phyloP scores from a whole-genome alignment of 805 yeast species.

The Yarrowia sp. region DNA sequence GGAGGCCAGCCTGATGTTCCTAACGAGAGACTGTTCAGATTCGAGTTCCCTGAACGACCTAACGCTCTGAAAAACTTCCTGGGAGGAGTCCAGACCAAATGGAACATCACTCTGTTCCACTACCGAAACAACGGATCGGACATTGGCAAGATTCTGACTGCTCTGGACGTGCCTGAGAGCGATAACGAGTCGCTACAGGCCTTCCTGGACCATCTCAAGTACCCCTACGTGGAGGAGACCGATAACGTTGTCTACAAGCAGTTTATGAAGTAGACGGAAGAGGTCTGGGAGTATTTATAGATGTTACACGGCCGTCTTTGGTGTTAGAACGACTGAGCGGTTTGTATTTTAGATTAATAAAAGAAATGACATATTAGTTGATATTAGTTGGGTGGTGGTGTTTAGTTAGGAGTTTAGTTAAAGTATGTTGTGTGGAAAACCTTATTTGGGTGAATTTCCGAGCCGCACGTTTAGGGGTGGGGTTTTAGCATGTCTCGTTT shows the following conservation, averaged over 20 bases:
- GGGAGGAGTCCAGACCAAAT: slow-evolving; percentile 63
- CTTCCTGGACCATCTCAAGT: slow-evolving; percentile 71
- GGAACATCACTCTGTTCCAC: slow-evolving; percentile 95
- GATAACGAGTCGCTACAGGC: slow-evolving; percentile 62
- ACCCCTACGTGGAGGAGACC: slow-evolving; percentile 75
- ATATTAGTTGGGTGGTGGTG: no score
- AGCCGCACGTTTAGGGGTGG: no score
- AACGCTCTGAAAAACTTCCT: slow-evolving; percentile 87
- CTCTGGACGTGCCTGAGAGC: slow-evolving; percentile 76
- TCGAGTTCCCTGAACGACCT: slow-evolving; percentile 97
- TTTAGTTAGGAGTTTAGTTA: no score
- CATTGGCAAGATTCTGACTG: slow-evolving; percentile 88
- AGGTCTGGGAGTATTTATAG: no score
- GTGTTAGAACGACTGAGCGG: no score
- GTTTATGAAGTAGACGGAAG: slow-evolving; percentile 52
- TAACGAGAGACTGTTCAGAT: slow-evolving; percentile 74
- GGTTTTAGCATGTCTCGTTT: no score
- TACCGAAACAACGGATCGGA: slow-evolving; percentile 97
- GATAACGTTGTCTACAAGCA: slow-evolving; percentile 81
- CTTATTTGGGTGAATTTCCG: no score
- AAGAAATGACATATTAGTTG: no score
- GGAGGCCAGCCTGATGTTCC: slow-evolving; percentile 81
- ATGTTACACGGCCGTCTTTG: no score
- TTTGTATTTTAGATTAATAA: no score
- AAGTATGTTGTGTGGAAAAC: no score